A percentile compares a stretch with the other conserved stretches of the same genome.
phyloP scores from a whole-genome alignment of 306 rosid genomes.

The cucumber (Cucumis sativus) region Cucumber_9930_V3 NC_026661.2:13145001-13145500 shows the following conservation, averaged over 20 bases:
- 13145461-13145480: conserved; percentile 21
- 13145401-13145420: conserved; percentile 15
- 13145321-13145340: not conserved
- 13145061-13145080: not conserved
- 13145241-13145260: not conserved
- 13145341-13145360: not conserved
- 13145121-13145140: not conserved
- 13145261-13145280: not conserved
- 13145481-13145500: conserved; percentile 13
- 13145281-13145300: not conserved
- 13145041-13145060: not conserved
- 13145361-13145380: not conserved
- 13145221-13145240: not conserved
- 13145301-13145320: not conserved
- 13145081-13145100: not conserved
- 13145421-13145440: conserved; percentile 34
- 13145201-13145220: not conserved
- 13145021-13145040: not conserved
- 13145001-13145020: not conserved
- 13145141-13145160: not conserved
- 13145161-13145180: not conserved
- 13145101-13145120: not conserved
- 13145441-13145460: conserved; percentile 72
- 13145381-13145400: conserved; percentile 32
- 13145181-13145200: not conserved